Conservation (phyloP, 371 early-diverging fungal species). For the Lichtheimia ramosa region DNA sequence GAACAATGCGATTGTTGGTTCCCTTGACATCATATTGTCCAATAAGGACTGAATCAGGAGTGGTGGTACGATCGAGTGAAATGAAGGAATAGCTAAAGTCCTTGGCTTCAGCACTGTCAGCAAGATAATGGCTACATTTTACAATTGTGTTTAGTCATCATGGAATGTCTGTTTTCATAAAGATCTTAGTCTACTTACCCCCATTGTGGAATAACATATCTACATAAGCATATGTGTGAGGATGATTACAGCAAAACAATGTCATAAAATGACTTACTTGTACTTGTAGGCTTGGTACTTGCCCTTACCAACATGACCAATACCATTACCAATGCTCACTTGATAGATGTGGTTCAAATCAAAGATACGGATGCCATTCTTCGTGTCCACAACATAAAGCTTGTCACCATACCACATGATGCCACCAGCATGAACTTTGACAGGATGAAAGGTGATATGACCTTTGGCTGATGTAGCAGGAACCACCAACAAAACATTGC, state of each 20-base stretch:
- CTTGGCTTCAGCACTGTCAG: background rate
- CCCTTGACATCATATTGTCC: constrained; percentile 9
- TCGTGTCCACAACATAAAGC: constrained; percentile 10
- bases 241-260: background rate
- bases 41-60: constrained; percentile 7
- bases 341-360: constrained; percentile 11
- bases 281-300: constrained; percentile 6
- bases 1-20: constrained; percentile 1
- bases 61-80: constrained; percentile 11
- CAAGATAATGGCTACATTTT: constrained; percentile 5
- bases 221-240: background rate
- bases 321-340: constrained; percentile 7
- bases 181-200: constrained; percentile 4
- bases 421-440: constrained; percentile 13
- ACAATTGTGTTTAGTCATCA: background rate
- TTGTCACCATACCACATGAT: constrained; percentile 12
- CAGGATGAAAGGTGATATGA: constrained; percentile 3
- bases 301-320: constrained; percentile 11
- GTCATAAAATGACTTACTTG: background rate
- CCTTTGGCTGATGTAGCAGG: background rate
- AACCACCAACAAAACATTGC: constrained; percentile 7
- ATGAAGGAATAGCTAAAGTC: constrained; percentile 9
- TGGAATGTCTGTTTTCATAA: background rate
- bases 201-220: constrained; percentile 7
- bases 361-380: constrained; percentile 7